Conservation (phyloP, 306 rosid species). For the Malus asiatica region DNA sequence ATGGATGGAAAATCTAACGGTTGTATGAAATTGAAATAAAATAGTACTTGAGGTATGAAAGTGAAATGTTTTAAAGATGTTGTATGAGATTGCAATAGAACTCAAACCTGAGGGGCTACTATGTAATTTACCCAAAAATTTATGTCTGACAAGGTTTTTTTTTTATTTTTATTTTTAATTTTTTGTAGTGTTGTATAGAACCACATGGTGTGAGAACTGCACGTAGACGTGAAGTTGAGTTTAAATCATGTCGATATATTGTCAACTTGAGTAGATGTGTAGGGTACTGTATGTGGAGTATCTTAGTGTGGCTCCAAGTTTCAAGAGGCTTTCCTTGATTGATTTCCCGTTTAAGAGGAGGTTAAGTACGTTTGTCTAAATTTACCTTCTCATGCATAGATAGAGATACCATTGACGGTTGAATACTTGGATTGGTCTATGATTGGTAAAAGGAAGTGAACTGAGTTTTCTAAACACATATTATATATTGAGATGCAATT, state of each 20-base stretch:
- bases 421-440: background rate
- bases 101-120: too few species aligned
- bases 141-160: too few species aligned
- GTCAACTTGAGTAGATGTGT: background rate
- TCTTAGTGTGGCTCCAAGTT: background rate
- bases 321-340: background rate
- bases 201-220: background rate
- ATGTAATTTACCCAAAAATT: too few species aligned
- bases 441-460: background rate
- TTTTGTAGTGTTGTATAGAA: too few species aligned
- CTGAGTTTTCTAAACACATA: background rate
- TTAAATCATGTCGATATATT: background rate
- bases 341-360: background rate
- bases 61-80: too few species aligned
- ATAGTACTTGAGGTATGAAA: too few species aligned
- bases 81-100: too few species aligned
- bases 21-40: too few species aligned
- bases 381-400: background rate
- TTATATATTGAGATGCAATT: background rate
- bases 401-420: background rate
- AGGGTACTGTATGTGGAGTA: background rate
- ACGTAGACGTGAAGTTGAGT: background rate
- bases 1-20: too few species aligned
- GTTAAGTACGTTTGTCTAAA: background rate
- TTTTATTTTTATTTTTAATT: too few species aligned